phyloP scores from a whole-genome alignment of 495 filamentous ascomycete species.

The Trypethelium eluteriae region DNA sequence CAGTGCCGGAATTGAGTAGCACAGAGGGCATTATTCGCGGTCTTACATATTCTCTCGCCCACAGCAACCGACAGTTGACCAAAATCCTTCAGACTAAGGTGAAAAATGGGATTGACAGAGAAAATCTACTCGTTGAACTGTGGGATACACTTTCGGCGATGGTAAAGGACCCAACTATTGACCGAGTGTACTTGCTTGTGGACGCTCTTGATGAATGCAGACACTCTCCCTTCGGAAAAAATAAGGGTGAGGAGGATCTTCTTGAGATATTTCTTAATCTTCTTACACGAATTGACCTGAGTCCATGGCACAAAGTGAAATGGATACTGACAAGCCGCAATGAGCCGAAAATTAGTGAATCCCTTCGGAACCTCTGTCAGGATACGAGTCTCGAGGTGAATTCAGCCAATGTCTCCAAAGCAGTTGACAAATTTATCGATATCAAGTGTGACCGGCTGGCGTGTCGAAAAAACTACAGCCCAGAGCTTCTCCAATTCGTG shows the following conservation, averaged over 20 bases:
- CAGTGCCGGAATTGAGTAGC: conserved; percentile 7
- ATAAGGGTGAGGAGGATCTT: conserved; percentile 27
- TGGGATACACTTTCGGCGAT: conserved; percentile 9
- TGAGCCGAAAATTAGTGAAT: not conserved
- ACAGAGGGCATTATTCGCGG: conserved; percentile 1
- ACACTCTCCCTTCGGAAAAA: conserved; percentile 33
- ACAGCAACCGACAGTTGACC: not conserved
- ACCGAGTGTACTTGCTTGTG: conserved; percentile 11
- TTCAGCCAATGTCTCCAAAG: not conserved
- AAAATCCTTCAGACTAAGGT: not conserved
- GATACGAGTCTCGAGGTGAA: conserved; percentile 33
- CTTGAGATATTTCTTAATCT: conserved; percentile 21
- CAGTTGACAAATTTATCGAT: not conserved
- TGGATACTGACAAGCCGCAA: conserved; percentile 2
- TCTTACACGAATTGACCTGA: not conserved
- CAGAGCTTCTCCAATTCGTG: conserved; percentile 20
- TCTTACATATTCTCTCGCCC: conserved; percentile 6
- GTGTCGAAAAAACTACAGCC: conserved; percentile 22
- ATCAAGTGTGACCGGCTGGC: not conserved
- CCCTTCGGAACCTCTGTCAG: not conserved
- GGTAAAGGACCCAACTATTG: not conserved
- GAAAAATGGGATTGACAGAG: not conserved
- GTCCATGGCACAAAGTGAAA: conserved; percentile 13
- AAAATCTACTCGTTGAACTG: conserved; percentile 1
- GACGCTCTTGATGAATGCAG: conserved; percentile 16